Percentiles rank a stretch among this genome's conserved stretches.
These are phyloP conservation scores for Debaryomyces nepalensis DNA, from an alignment of 1,139 yeast genomes.

Conservation along the genomic window DNA sequence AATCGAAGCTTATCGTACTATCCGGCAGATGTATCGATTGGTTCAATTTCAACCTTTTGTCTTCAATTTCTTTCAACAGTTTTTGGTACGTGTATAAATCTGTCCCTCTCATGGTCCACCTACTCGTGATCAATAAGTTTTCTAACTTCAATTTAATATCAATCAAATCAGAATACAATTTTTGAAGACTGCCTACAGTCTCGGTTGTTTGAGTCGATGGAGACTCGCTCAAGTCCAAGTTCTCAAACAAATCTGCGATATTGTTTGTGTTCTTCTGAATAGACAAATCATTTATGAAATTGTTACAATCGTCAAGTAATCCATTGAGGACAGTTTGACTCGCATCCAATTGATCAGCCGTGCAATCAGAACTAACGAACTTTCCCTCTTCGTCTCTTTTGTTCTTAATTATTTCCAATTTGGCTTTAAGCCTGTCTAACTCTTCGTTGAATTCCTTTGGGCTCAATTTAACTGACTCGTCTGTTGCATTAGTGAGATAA, in stretches of 20 bases:
- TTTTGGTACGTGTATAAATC: slow-evolving; percentile 86
- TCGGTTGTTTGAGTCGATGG: slow-evolving; percentile 15
- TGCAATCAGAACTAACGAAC: slow-evolving; percentile 31
- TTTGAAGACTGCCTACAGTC: slow-evolving; percentile 22
- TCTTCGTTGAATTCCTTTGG: slow-evolving; percentile 15
- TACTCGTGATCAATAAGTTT: slow-evolving; percentile 81
- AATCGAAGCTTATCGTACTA: background rate
- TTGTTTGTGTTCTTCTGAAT: slow-evolving; percentile 54
- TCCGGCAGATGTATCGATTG: slow-evolving; percentile 4
- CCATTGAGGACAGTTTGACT: slow-evolving; percentile 70
- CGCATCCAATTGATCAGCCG: slow-evolving; percentile 29
- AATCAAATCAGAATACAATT: slow-evolving; percentile 48
- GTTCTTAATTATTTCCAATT: slow-evolving; percentile 37
- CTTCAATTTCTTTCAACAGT: slow-evolving; percentile 72
- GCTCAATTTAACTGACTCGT: slow-evolving; percentile 14
- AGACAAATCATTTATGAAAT: slow-evolving; percentile 68
- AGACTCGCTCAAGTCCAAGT: slow-evolving; percentile 28
- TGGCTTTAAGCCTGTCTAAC: slow-evolving; percentile 25
- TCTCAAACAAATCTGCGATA: slow-evolving; percentile 27
- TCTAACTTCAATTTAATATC: slow-evolving; percentile 75
- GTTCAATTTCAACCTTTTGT: slow-evolving; percentile 52
- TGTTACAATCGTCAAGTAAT: slow-evolving; percentile 79
- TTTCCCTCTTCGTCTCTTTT: slow-evolving; percentile 41
- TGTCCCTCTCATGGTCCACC: slow-evolving; percentile 97
- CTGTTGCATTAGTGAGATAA: slow-evolving; percentile 31